Conservation (phyloP, 2,329 filamentous ascomycete genomes). For the Orbilia oligospora region DNA sequence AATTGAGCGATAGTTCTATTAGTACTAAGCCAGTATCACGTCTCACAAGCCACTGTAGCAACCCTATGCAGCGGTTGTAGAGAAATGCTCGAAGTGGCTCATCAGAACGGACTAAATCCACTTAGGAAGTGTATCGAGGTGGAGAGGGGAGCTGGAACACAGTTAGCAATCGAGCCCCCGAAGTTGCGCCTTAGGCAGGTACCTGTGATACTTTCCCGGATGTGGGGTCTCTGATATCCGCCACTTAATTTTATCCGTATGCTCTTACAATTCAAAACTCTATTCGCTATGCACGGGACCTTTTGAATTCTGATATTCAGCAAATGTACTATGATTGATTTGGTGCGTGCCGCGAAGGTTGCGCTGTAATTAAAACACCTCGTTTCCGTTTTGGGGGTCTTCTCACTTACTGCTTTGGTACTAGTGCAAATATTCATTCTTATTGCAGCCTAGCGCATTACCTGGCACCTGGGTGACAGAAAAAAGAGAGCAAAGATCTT, state of each 20-base stretch:
- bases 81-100: conserved; percentile 11
- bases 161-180: too few species aligned
- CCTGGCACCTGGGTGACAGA: too few species aligned
- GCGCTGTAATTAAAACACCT: conserved; percentile 10
- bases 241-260: conserved; percentile 9
- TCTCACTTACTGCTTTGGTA: conserved; percentile 8
- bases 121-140: conserved; percentile 11
- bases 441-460: conserved; percentile 5
- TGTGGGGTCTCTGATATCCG: conserved; percentile 11
- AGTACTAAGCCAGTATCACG: conserved; percentile 9
- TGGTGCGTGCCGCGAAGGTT: not conserved
- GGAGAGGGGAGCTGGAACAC: too few species aligned
- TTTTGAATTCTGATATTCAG: too few species aligned
- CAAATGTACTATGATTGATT: too few species aligned
- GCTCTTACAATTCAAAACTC: not conserved
- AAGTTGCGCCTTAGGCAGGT: not conserved
- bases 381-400: conserved; percentile 9
- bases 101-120: conserved; percentile 4
- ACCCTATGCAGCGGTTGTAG: conserved; percentile 11
- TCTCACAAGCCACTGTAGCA: conserved; percentile 8
- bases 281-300: too few species aligned
- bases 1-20: conserved; percentile 10
- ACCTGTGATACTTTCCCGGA: conserved; percentile 5
- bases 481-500: too few species aligned
- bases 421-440: conserved; percentile 10